Evolutionary conservation across 2,329 filamentous ascomycete species (phyloP), one percentile per base, ranked within the genome.

Genomic region (Apiospora saccharicola): DNA sequence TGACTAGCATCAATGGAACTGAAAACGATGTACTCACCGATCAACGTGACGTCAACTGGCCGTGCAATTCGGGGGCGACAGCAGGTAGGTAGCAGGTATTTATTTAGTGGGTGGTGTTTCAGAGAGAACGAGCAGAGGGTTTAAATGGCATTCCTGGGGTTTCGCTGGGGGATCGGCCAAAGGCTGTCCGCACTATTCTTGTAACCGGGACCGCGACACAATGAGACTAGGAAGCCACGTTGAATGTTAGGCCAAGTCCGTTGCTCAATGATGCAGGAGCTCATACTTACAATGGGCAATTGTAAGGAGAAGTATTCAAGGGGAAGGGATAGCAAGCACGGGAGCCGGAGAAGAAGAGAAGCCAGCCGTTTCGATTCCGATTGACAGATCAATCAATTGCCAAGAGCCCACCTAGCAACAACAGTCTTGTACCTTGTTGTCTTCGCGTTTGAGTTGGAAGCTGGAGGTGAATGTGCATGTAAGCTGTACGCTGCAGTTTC

Each of bases 111-210:
- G 12, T 64, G 57, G n/a, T 64, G 57, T 64, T 64, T 64, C 57
- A 64, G 34, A 64, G 34, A 34, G 30, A 64, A 41, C 57, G 30
- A 41, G 22, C 34, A 41, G 34, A 64, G 19, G 57, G 57, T 64
- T 64, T n/a, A n/a, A n/a, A 41, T 64, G 57, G 14, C 57, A 37
- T 64, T 64, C 57, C 57, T 41, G 57, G 57, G 57, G 57, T 64
- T 64, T 64, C 34, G 57, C 57, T 64, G 57, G 57, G 57, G 57
- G 57, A 64, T 64, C 57, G 57, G 57, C 57, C 41, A n/a, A n/a
- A 64, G 22, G 34, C 57, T 41, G 57, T 24, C 34, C 57, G n/a
- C 57, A 41, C 57, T 37, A 41, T 41, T n/a, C 57, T 64, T 64
- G 34, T 37, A 64, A 64, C 57, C 34, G 41, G 57, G 41, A 64